Base-by-base conservation (phyloP, 169 alveolate species). In the Sarcocystis neurona region DNA sequence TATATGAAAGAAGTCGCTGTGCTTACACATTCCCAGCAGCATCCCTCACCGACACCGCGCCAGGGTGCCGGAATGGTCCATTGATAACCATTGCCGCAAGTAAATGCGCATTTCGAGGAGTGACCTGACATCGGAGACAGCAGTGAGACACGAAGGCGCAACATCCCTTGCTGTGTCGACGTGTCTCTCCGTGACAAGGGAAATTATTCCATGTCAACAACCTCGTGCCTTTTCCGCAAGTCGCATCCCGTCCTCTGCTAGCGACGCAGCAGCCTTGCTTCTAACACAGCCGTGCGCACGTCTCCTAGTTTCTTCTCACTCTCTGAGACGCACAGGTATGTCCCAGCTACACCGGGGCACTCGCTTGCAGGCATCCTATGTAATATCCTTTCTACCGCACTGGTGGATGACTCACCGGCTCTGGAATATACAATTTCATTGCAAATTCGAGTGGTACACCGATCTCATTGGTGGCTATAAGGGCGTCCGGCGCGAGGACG, bases 401-500 rank as follows among this genome's bases (percentile, higher is more conserved):
- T n/a, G n/a, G n/a, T n/a, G n/a, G n/a, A n/a, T n/a, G n/a, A n/a
- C n/a, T n/a, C n/a, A 63, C 75, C 34, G 77, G 63, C 43, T 84
- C 84, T 0, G 89, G 89, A 23, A 84, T 77, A 6, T 70, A 56
- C 43, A 84, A 53, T 37, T 84, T 84, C 89, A 84, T 84, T 39
- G 89, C 89, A 46, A 84, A 84, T 39, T 84, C 89, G 80, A 84
- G 82, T 20, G 89, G 89, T 41, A 84, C 89, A 30, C 85, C 68
- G 12, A 70, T 77, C 86, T 87, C 91, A 50, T 98, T 98, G 27
- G 99, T 96, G 68, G 97, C 99, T 44, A 99, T 94, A 90, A 97
- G 96, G 30, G 99, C 99, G 90, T 99, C 99, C 0, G 99, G 99
- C 20, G 99, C 98, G 53, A 99, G 98, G 48, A 99, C 99, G 15